Percentiles rank a stretch among this genome's conserved stretches.
These are phyloP conservation scores for Termitomyces sp. DNA, from an alignment of 768 basidiomycete genomes.

Conservation along the genomic window DNA sequence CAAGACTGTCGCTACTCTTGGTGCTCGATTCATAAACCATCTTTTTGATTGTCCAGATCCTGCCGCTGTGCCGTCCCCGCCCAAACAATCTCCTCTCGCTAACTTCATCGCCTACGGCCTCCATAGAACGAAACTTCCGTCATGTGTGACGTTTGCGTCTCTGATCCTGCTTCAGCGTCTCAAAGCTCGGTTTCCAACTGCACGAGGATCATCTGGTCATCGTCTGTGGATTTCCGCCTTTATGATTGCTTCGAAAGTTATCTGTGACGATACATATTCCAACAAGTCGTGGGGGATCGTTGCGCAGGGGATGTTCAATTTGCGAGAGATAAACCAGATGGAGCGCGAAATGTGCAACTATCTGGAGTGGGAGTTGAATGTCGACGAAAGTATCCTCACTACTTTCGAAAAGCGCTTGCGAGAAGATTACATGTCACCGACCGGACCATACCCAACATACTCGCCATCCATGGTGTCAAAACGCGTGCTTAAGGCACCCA, in stretches of 20 bases:
- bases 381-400: conserved; percentile 54
- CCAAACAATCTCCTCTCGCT: conserved; percentile 55
- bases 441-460: conserved; percentile 59
- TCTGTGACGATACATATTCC: conserved; percentile 91
- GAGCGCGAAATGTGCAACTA: conserved; percentile 92
- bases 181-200: conserved; percentile 89
- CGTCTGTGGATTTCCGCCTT: conserved; percentile 87
- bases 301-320: conserved; percentile 78
- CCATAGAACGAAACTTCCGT: conserved; percentile 73
- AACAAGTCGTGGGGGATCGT: conserved; percentile 93
- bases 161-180: conserved; percentile 70
- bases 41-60: conserved; percentile 84
- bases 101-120: conserved; percentile 86
- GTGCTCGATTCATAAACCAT: conserved; percentile 77
- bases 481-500: conserved; percentile 42
- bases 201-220: conserved; percentile 86
- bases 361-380: conserved; percentile 87
- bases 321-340: conserved; percentile 95
- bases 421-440: conserved; percentile 47
- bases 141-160: conserved; percentile 65
- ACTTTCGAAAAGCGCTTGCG: conserved; percentile 60
- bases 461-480: conserved; percentile 58
- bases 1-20: conserved; percentile 62
- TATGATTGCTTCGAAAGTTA: conserved; percentile 91
- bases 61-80: conserved; percentile 45